These are phyloP conservation scores for Hamigera avellanea DNA, from an alignment of 495 filamentous ascomycete genomes.

Conservation along the genomic window DNA sequence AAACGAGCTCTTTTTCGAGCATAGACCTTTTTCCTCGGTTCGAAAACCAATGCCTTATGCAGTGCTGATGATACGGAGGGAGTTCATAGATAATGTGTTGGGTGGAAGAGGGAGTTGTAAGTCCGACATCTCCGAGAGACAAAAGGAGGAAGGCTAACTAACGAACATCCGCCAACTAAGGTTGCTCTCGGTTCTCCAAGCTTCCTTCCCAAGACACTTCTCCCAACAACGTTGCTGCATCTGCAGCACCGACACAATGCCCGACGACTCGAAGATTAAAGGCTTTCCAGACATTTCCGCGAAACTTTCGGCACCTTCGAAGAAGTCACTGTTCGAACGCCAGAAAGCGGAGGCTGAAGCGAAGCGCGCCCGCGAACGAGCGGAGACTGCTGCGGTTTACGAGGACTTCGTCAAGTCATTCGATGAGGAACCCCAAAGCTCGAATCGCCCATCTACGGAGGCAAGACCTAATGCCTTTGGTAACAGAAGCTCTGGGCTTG, in stretches of 20 bases:
- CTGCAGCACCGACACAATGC: constrained; percentile 22
- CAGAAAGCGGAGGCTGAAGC: constrained; percentile 90
- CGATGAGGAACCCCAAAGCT: constrained; percentile 51
- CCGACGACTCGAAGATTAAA: constrained; percentile 32
- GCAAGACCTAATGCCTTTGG: constrained; percentile 22
- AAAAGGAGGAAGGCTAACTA: no score
- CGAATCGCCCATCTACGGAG: constrained; percentile 11
- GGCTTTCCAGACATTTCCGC: constrained; percentile 76
- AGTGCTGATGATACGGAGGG: no score
- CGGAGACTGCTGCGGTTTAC: constrained; percentile 81
- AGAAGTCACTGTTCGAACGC: constrained; percentile 85
- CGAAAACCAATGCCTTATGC: no score
- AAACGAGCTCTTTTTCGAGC: no score
- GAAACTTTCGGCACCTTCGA: constrained; percentile 70
- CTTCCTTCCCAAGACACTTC: neutral
- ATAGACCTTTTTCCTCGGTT: no score
- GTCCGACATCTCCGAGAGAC: no score
- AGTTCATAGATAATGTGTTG: no score
- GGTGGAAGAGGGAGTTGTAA: no score
- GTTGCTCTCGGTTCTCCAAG: no score
- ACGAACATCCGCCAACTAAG: no score
- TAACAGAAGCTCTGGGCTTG: constrained; percentile 27
- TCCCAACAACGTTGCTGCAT: constrained; percentile 11
- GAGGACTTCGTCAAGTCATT: constrained; percentile 89
- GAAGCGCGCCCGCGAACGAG: constrained; percentile 75